A percentile compares a stretch with the other conserved stretches of the same genome.
phyloP scores from a whole-genome alignment of 495 filamentous ascomycete species.

The Penicillium paradoxum region DNA sequence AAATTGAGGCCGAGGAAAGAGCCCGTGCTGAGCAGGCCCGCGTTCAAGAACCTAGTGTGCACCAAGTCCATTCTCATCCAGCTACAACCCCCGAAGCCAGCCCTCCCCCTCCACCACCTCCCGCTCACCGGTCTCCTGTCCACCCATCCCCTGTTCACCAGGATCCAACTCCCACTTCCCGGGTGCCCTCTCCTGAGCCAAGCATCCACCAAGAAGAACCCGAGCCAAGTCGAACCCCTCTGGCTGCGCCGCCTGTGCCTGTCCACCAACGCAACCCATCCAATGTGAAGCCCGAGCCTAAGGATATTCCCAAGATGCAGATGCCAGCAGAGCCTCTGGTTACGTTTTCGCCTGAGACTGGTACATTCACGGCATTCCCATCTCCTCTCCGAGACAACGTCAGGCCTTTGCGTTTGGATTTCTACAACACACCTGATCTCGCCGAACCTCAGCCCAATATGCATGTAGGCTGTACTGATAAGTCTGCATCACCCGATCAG shows the following conservation, averaged over 20 bases:
- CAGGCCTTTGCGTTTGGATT: constrained; percentile 16
- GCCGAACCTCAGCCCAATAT: not conserved
- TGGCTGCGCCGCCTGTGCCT: constrained; percentile 16
- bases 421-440: constrained; percentile 6
- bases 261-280: constrained; percentile 8
- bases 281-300: constrained; percentile 23
- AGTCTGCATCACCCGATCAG: constrained; percentile 10
- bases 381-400: constrained; percentile 33
- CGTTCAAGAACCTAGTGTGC: not conserved
- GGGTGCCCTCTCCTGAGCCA: not conserved
- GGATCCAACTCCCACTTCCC: not conserved
- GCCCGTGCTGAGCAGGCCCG: constrained; percentile 1
- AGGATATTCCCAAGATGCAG: constrained; percentile 23
- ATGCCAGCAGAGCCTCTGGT: constrained; percentile 35
- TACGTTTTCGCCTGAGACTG: constrained; percentile 45
- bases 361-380: constrained; percentile 46
- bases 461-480: not conserved
- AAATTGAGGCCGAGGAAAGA: constrained; percentile 15
- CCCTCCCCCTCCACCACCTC: not conserved
- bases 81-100: not conserved
- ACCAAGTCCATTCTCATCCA: not conserved
- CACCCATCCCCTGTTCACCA: constrained; percentile 3
- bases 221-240: constrained; percentile 18
- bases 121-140: not conserved
- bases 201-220: not conserved